phyloP scores from a whole-genome alignment of 2,329 filamentous ascomycete genomes.

The Apiospora marii region DNA sequence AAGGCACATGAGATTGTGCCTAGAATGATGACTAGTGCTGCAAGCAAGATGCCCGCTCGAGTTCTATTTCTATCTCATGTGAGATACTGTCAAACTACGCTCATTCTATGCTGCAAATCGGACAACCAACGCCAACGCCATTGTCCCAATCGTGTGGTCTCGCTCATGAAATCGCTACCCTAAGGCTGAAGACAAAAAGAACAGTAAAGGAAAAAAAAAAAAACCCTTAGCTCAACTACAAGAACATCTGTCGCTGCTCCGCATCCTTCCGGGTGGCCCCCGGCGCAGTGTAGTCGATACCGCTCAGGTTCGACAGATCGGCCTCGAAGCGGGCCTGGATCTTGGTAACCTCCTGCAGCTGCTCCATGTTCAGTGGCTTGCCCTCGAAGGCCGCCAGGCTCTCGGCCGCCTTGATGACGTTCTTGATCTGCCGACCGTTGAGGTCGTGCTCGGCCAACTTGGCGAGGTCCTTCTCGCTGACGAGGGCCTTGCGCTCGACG shows the following conservation, averaged over 20 bases:
- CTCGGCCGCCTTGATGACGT: slow-evolving; percentile 41
- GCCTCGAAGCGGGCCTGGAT: slow-evolving; percentile 44
- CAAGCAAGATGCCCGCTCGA: too few relatives aligned
- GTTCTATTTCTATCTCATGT: too few relatives aligned
- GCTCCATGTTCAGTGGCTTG: slow-evolving; percentile 37
- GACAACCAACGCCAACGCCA: too few relatives aligned
- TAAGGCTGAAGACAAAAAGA: too few relatives aligned
- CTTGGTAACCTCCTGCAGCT: slow-evolving; percentile 40
- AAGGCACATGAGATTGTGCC: too few relatives aligned
- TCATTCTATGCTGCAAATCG: too few relatives aligned
- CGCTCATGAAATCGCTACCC: too few relatives aligned
- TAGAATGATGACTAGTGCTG: too few relatives aligned
- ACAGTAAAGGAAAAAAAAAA: too few relatives aligned
- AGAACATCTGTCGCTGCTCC: slow-evolving; percentile 30
- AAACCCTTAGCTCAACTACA: slow-evolving; percentile 25
- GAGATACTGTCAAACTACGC: too few relatives aligned
- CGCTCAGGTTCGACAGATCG: slow-evolving; percentile 32
- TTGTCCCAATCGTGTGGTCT: too few relatives aligned
- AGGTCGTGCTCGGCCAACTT: slow-evolving; percentile 35
- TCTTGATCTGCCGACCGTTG: slow-evolving; percentile 46
- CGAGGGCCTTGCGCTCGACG: background rate
- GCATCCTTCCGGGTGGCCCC: slow-evolving; percentile 29
- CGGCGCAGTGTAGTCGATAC: slow-evolving; percentile 33
- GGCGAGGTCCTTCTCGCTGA: slow-evolving; percentile 33
- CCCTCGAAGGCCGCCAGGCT: slow-evolving; percentile 44